Base-by-base conservation (phyloP, 169 alveolate genomes). In the Besnoitia besnoiti region DNA sequence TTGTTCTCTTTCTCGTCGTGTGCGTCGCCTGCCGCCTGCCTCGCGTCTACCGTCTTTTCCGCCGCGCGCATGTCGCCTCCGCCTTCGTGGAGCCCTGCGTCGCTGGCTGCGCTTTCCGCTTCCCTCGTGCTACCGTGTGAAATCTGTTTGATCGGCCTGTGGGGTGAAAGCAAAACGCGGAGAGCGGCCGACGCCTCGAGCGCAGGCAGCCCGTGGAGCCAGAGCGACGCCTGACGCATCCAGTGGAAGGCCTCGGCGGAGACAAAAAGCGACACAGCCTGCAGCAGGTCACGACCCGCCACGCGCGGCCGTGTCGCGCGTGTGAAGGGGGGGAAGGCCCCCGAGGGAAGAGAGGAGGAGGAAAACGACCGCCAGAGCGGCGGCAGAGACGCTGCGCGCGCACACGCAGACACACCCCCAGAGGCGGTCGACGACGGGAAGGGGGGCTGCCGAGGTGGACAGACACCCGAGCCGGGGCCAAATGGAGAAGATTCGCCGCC, bases 251-350 rank as follows among this genome's bases (percentile, higher is more conserved):
- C 49, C 59, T 77, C 87, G 40, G 61, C 49, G 30, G 44, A 40
- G 40, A 77, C 87, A 77, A 77, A 77, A 55, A 77, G 61, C 14
- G 87, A 77, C 33, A 77, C 40, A 0, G 87, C 50, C 8, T 77
- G 87, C 59, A 77, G 87, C 50, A 77, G 49, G 12, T 77, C 87
- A 39, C 59, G 35, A 14, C 61, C 87, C 10, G 55, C 59, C 40
- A 77, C 47, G 7, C 87, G 49, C 37, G 35, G 5, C 37, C 59
- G 61, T 55, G 27, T n/a, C 82, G 3, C 19, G 79, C 33, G 27
- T 30, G 87, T n/a, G 59, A 21, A 55, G n/a, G 24, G 67, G 33
- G 67, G 24, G 24, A n/a, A 55, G 3, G 67, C 12, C 67, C 67
- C 3, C 67, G 67, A 55, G 30, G n/a, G n/a, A n/a, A 5, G 67